A percentile compares a stretch with the other conserved stretches of the same genome.
Evolutionary conservation across 129 eudicot species (phyloP).

Genomic region (Centaurea solstitialis): DNA sequence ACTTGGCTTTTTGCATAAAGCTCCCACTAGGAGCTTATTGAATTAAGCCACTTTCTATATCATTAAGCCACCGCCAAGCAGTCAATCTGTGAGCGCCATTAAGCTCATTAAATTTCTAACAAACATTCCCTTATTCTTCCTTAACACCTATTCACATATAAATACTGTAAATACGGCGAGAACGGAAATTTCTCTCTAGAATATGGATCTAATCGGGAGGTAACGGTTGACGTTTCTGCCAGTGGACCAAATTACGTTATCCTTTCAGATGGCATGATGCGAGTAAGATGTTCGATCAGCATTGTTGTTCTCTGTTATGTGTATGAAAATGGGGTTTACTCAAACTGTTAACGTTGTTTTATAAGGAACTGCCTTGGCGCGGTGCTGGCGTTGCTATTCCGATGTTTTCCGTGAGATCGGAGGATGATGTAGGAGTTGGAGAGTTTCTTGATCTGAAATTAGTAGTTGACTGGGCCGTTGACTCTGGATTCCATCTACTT

Average conservation of each 20-base stretch:
- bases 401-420: conserved; percentile 94
- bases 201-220: conserved; percentile 76
- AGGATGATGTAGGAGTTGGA: conserved; percentile 91
- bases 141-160: conserved; percentile 63
- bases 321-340: neutral
- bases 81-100: neutral
- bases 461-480: conserved; percentile 93
- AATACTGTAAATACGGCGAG: conserved; percentile 70
- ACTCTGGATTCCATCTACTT: conserved; percentile 91
- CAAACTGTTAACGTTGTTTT: conserved; percentile 10
- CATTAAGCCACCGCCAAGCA: neutral
- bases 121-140: conserved; percentile 23
- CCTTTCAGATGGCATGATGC: conserved; percentile 91
- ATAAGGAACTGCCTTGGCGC: conserved; percentile 96
- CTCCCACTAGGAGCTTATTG: neutral
- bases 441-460: conserved; percentile 97
- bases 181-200: conserved; percentile 60
- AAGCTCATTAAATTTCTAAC: neutral
- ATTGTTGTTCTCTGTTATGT: neutral
- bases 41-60: neutral
- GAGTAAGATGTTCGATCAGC: conserved; percentile 53
- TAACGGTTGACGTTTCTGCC: conserved; percentile 53
- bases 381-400: conserved; percentile 99
- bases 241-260: conserved; percentile 68
- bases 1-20: neutral